phyloP scores from a whole-genome alignment of 2,329 filamentous ascomycete species.

The Curvularia sp. region DNA sequence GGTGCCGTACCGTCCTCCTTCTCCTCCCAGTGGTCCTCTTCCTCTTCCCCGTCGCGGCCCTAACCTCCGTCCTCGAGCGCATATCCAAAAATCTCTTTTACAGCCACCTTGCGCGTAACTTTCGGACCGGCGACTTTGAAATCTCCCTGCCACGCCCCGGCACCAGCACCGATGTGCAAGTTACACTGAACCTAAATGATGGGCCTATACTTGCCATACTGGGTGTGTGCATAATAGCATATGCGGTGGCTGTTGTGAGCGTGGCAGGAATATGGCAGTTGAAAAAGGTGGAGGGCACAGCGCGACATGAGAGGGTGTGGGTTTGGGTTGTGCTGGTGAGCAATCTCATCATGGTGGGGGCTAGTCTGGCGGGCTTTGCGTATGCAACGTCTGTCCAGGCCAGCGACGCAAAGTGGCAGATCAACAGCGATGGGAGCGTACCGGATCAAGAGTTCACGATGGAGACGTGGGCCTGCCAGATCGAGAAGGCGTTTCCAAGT shows the following conservation, averaged over 20 bases:
- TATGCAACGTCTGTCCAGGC: slow-evolving; percentile 32
- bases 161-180: slow-evolving; percentile 20
- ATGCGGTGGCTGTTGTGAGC: slow-evolving; percentile 28
- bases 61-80: slow-evolving; percentile 38
- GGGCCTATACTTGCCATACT: slow-evolving; percentile 29
- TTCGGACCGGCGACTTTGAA: slow-evolving; percentile 18
- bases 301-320: slow-evolving; percentile 34
- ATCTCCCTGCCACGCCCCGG: slow-evolving; percentile 21
- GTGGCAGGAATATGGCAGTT: slow-evolving; percentile 41
- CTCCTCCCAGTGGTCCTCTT: slow-evolving; percentile 32
- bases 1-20: slow-evolving; percentile 32
- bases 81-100: slow-evolving; percentile 28
- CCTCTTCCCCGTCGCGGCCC: slow-evolving; percentile 30
- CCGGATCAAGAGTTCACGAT: slow-evolving; percentile 26
- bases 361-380: slow-evolving; percentile 29
- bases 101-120: slow-evolving; percentile 20
- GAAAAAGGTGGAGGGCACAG: slow-evolving; percentile 34
- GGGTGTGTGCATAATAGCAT: slow-evolving; percentile 24
- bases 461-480: slow-evolving; percentile 41
- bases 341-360: slow-evolving; percentile 24
- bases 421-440: slow-evolving; percentile 25
- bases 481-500: slow-evolving; percentile 26
- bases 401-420: slow-evolving; percentile 25
- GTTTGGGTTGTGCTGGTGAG: slow-evolving; percentile 32
- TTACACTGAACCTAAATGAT: slow-evolving; percentile 19